A percentile compares a stretch with the other conserved stretches of the same genome.
Evolutionary conservation across 2,329 filamentous ascomycete species (phyloP).

Genomic region (Byssochlamys sp.): DNA sequence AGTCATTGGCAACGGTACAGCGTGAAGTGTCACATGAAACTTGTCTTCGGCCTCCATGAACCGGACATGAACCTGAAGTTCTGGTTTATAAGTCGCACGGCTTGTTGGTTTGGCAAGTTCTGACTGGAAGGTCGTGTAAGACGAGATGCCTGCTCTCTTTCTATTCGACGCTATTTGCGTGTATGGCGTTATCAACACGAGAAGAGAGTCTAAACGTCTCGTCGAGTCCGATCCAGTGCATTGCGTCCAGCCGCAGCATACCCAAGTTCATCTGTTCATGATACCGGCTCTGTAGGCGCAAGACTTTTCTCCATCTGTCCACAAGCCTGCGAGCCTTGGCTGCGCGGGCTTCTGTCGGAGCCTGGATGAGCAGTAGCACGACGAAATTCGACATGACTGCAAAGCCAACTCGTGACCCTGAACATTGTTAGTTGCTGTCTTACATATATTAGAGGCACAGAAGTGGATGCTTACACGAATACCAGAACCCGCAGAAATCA

Average conservation of each 20-base stretch:
- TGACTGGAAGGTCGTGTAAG: not conserved
- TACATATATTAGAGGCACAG: not conserved
- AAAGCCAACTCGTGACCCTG: slow-evolving; percentile 25
- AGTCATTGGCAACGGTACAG: no score
- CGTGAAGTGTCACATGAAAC: no score
- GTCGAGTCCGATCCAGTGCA: slow-evolving; percentile 17
- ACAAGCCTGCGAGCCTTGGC: slow-evolving; percentile 17
- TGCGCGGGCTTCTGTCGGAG: slow-evolving; percentile 19
- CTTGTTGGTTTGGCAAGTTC: no score
- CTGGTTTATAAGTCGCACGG: not conserved
- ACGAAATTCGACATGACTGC: slow-evolving; percentile 26
- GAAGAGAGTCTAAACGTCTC: not conserved
- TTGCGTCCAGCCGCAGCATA: slow-evolving; percentile 20
- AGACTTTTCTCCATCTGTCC: slow-evolving; percentile 19
- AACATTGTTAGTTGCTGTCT: not conserved
- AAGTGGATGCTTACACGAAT: slow-evolving; percentile 20
- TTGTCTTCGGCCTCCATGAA: no score
- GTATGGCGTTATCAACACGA: not conserved
- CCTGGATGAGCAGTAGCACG: slow-evolving; percentile 23
- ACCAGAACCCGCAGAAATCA: slow-evolving; percentile 23
- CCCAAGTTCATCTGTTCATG: slow-evolving; percentile 23
- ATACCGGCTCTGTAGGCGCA: slow-evolving; percentile 20
- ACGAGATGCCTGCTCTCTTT: not conserved
- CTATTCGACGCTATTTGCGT: not conserved
- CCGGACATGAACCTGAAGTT: not conserved